A percentile compares a stretch with the other conserved stretches of the same genome.
phyloP scores from a whole-genome alignment of 2,329 filamentous ascomycete genomes.

The Pseudocercospora eumusae region DNA sequence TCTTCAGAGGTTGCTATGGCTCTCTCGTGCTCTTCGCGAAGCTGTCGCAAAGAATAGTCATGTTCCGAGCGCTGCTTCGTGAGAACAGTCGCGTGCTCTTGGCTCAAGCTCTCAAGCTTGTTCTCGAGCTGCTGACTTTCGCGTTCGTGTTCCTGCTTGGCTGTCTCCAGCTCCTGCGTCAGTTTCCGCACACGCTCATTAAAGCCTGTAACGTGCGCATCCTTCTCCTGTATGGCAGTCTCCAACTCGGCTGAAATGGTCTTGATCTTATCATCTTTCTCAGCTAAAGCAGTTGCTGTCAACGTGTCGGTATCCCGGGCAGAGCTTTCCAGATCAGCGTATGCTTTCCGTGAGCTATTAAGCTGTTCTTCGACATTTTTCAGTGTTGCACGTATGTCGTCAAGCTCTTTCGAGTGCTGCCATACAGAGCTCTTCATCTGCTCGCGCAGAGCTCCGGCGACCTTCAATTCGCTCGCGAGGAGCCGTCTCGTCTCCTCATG shows the following conservation, averaged over 20 bases:
- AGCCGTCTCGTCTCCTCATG: neutral
- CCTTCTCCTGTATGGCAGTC: neutral
- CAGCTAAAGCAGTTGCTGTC: neutral
- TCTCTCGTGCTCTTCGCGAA: conserved; percentile 18
- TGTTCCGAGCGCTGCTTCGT: no score
- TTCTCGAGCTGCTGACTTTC: neutral
- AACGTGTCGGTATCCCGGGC: neutral
- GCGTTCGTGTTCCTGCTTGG: neutral
- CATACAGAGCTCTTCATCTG: neutral
- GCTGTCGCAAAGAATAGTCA: no score
- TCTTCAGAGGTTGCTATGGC: conserved; percentile 21
- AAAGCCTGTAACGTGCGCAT: neutral
- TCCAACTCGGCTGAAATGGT: neutral
- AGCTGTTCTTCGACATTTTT: conserved; percentile 15
- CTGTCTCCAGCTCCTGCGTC: neutral
- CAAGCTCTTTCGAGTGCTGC: conserved; percentile 5
- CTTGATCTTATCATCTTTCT: neutral
- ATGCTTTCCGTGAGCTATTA: neutral
- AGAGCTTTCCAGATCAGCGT: conserved; percentile 10
- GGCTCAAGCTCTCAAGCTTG: neutral
- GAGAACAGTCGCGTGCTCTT: neutral
- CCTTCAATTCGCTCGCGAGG: conserved; percentile 5
- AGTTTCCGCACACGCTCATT: neutral
- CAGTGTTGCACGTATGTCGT: neutral
- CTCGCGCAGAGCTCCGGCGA: conserved; percentile 7